Evolutionary conservation across 129 eudicot species (phyloP), one percentile per base, ranked within the genome.

Genomic region (Heracleum sosnowskyi): DNA sequence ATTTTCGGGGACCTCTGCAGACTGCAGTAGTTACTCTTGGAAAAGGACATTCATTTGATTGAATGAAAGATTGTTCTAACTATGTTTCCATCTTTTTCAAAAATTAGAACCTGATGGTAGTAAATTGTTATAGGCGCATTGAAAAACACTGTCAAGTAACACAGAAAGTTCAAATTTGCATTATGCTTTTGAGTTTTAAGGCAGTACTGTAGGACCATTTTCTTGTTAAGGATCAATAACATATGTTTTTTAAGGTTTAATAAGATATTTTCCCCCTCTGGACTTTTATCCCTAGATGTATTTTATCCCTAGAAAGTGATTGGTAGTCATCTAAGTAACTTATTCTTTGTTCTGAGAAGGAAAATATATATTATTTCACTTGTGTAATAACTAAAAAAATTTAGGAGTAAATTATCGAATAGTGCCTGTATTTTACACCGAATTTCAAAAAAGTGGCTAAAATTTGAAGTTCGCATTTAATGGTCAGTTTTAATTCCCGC

Each of bases 281-380:
- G 29, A 29, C 8, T 64, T 64, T 64, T 4, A 12, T 64, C 39
- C 69, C 70, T 29, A 29, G 29, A 4, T 29, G 20, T n/a, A n/a
- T n/a, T n/a, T n/a, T 24, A 57, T 31, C 35, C 3, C 3, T 29
- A 11, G 20, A 63, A 63, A 64, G 20, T 64, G 70, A 64, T 64
- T 64, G 70, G 37, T 64, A 15, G 70, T 64, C 37, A 31, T 64
- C 70, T 64, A 8, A 64, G 37, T 64, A 64, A 64, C 70, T 64
- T 64, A 31, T 31, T 64, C 70, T 29, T 64, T 64, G 37, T 64
- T 29, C 33, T 64, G 0, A 29, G 7, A 29, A 22, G 22, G 2
- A 11, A 26, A 64, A 28, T 0, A 64, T 3, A 55, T 24, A n/a
- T n/a, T 7, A 20, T 64, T 31, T 2, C 47, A 44, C 70, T 29